A percentile compares a stretch with the other conserved stretches of the same genome.
Evolutionary conservation across 1,284 basidiomycete genomes (phyloP).

Genomic region (Malassezia restricta): DNA sequence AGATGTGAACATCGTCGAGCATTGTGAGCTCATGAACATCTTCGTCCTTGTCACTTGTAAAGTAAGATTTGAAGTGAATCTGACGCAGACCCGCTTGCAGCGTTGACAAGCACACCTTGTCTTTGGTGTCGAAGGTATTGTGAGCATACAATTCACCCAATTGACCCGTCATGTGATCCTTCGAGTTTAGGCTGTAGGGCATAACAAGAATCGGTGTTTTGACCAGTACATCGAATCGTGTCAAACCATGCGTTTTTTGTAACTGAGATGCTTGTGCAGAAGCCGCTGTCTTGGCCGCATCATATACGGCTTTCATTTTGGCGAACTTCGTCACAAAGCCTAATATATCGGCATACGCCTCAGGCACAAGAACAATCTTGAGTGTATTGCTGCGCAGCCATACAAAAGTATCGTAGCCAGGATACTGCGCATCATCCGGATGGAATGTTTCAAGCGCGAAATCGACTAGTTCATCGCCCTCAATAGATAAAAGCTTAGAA

Average conservation of each 20-base stretch:
- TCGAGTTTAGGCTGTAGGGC: conserved; percentile 61
- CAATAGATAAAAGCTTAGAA: conserved; percentile 80
- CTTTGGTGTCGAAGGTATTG: conserved; percentile 57
- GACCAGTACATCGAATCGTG: conserved; percentile 81
- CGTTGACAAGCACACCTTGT: conserved; percentile 49
- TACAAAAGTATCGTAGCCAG: conserved; percentile 75
- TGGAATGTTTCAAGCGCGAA: conserved; percentile 92
- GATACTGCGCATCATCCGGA: conserved; percentile 54
- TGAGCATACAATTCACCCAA: conserved; percentile 78
- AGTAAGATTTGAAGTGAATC: conserved; percentile 56
- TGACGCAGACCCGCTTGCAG: conserved; percentile 71
- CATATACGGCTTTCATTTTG: conserved; percentile 65
- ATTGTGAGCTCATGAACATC: conserved; percentile 54
- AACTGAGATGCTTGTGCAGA: conserved; percentile 67
- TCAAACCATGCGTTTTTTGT: conserved; percentile 54
- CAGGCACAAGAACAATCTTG: conserved; percentile 75
- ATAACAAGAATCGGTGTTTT: conserved; percentile 88
- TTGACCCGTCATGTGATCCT: conserved; percentile 65
- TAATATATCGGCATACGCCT: conserved; percentile 73
- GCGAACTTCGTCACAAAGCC: conserved; percentile 77
- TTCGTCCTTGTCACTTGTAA: conserved; percentile 25
- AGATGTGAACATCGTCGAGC: conserved; percentile 81
- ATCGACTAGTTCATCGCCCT: conserved; percentile 87
- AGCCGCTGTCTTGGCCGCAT: conserved; percentile 83
- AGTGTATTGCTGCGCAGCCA: conserved; percentile 79